phyloP scores from a whole-genome alignment of 495 filamentous ascomycete genomes.

The Neurospora sp. region DNA sequence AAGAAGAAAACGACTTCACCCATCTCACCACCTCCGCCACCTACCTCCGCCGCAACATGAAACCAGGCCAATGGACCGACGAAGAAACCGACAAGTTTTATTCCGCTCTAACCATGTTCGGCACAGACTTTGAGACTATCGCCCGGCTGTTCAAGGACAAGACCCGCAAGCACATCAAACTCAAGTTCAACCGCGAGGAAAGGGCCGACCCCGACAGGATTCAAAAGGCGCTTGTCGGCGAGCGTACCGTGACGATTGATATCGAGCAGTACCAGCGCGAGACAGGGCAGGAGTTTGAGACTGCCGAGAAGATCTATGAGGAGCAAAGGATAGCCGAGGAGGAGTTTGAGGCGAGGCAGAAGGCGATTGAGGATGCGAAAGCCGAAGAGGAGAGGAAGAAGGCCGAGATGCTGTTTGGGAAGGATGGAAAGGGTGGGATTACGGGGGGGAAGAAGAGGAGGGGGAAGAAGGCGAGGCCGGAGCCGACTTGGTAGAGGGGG shows the following conservation, averaged over 20 bases:
- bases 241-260: conserved; percentile 49
- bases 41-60: conserved; percentile 56
- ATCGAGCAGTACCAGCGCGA: conserved; percentile 56
- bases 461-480: conserved; percentile 20
- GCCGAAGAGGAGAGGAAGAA: conserved; percentile 39
- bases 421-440: conserved; percentile 20
- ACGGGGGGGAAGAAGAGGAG: conserved; percentile 28
- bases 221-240: conserved; percentile 52
- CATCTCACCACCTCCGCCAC: conserved; percentile 62
- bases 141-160: conserved; percentile 69
- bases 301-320: conserved; percentile 55
- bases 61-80: conserved; percentile 63
- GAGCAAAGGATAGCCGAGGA: conserved; percentile 57
- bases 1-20: conserved; percentile 80
- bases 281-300: conserved; percentile 46
- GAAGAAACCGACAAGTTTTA: conserved; percentile 79
- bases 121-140: conserved; percentile 88
- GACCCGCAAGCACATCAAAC: conserved; percentile 69
- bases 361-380: conserved; percentile 31
- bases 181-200: conserved; percentile 91
- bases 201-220: conserved; percentile 59
- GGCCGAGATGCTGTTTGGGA: conserved; percentile 43
- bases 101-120: conserved; percentile 72
- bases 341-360: conserved; percentile 51
- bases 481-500: not conserved